Evolutionary conservation across 2,329 filamentous ascomycete genomes (phyloP).

Genomic region (Aspergillus novoparasiticus): DNA sequence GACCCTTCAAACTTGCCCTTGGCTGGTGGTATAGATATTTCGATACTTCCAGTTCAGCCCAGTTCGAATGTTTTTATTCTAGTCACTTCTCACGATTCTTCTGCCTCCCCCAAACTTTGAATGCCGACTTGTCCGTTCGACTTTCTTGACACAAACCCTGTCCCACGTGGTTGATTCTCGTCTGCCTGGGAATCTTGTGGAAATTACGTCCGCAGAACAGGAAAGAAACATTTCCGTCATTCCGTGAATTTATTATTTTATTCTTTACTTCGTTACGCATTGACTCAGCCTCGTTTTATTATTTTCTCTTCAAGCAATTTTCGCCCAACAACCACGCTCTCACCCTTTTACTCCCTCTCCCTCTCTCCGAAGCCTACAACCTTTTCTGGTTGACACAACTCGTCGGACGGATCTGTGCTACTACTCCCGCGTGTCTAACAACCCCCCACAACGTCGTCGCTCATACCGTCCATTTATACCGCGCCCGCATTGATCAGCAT

Average conservation of each 20-base stretch:
- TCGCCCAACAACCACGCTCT: neutral
- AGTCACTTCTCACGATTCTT: constrained; percentile 5
- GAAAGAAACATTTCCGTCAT: constrained; percentile 2
- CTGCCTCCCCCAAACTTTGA: neutral
- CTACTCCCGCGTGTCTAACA: neutral
- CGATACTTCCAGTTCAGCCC: constrained; percentile 7
- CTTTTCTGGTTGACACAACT: neutral
- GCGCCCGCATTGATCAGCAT: neutral
- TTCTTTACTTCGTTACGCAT: neutral
- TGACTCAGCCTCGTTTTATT: constrained; percentile 5
- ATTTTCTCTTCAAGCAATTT: constrained; percentile 3
- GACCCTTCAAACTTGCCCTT: constrained; percentile 24
- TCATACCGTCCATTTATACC: neutral
- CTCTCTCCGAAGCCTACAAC: neutral
- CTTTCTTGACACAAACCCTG: constrained; percentile 1
- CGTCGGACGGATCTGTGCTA: neutral
- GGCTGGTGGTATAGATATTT: constrained; percentile 16
- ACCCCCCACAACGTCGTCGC: neutral
- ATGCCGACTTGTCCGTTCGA: neutral
- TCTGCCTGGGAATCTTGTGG: constrained; percentile 5
- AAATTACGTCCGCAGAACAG: constrained; percentile 3
- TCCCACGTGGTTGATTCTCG: constrained; percentile 5
- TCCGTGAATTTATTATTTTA: constrained; percentile 4
- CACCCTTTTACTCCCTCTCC: neutral
- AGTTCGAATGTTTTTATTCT: constrained; percentile 13